Evolutionary conservation across 2,329 filamentous ascomycete species (phyloP).

Genomic region (Colletotrichum sp.): DNA sequence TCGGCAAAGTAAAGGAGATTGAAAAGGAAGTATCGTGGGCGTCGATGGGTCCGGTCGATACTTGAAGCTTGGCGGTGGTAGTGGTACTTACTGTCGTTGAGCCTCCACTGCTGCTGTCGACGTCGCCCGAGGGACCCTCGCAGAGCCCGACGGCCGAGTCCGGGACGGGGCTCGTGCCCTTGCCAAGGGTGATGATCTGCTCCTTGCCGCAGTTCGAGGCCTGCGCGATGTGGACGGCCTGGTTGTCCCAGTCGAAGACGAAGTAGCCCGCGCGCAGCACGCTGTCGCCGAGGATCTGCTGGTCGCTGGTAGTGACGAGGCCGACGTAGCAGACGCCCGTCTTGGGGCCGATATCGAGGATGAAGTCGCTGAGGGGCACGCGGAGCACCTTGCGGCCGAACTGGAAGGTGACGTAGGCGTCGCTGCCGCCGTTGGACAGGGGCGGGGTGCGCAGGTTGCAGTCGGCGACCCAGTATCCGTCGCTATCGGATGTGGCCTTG

Average conservation of each 20-base stretch:
- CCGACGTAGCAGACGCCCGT: constrained; percentile 46
- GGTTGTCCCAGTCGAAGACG: constrained; percentile 51
- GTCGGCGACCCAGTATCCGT: constrained; percentile 49
- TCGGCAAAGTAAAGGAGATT: neutral
- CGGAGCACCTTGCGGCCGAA: constrained; percentile 47
- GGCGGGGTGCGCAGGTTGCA: constrained; percentile 40
- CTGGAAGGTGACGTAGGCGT: constrained; percentile 47
- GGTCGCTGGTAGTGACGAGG: constrained; percentile 40
- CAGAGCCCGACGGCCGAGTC: constrained; percentile 37
- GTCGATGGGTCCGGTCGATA: neutral
- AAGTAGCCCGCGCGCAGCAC: constrained; percentile 50
- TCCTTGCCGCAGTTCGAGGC: constrained; percentile 43
- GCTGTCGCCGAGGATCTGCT: constrained; percentile 49
- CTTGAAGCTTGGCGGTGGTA: neutral
- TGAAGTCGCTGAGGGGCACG: constrained; percentile 54
- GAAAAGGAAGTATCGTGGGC: neutral
- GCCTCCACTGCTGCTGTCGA: constrained; percentile 2
- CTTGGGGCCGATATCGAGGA: constrained; percentile 43
- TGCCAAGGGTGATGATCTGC: constrained; percentile 41
- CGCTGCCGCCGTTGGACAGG: constrained; percentile 33
- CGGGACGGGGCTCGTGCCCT: constrained; percentile 36
- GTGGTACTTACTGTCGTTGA: neutral
- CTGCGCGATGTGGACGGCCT: constrained; percentile 45
- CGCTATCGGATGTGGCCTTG: constrained; percentile 40
- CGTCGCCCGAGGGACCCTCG: constrained; percentile 26